Evolutionary conservation across 495 filamentous ascomycete species (phyloP).

Genomic region (Daldinia grandis): DNA sequence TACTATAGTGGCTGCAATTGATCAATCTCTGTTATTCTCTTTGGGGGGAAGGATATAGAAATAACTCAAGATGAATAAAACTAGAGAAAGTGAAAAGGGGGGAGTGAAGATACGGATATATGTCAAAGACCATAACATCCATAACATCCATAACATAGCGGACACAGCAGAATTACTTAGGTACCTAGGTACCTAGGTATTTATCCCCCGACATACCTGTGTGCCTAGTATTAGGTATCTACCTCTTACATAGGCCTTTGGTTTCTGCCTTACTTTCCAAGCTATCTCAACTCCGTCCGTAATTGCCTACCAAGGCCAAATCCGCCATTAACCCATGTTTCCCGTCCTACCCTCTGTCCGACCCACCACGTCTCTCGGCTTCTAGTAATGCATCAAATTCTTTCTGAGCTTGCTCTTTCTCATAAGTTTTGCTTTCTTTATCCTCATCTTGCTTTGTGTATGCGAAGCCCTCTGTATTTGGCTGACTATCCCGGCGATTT

Average conservation of each 20-base stretch:
- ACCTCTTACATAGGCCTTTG: not conserved
- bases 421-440: conserved; percentile 43
- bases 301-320: not conserved
- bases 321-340: not conserved
- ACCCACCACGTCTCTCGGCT: conserved; percentile 42
- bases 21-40: too few relatives aligned
- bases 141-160: too few relatives aligned
- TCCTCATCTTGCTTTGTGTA: conserved; percentile 49
- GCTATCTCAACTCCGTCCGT: not conserved
- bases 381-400: conserved; percentile 56
- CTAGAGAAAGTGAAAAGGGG: too few relatives aligned
- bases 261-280: not conserved
- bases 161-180: too few relatives aligned
- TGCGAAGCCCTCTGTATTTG: conserved; percentile 45
- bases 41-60: too few relatives aligned
- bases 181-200: too few relatives aligned
- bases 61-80: too few relatives aligned
- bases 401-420: conserved; percentile 54
- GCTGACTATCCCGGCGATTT: conserved; percentile 17
- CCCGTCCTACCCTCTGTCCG: not conserved
- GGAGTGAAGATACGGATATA: too few relatives aligned
- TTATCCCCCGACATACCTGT: too few relatives aligned
- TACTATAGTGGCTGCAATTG: too few relatives aligned
- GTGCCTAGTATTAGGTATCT: not conserved
- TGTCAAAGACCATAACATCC: too few relatives aligned